A percentile compares a stretch with the other conserved stretches of the same genome.
These are phyloP conservation scores for Auricularia sp. DNA, from an alignment of 768 basidiomycete genomes.

Conservation along the genomic window DNA sequence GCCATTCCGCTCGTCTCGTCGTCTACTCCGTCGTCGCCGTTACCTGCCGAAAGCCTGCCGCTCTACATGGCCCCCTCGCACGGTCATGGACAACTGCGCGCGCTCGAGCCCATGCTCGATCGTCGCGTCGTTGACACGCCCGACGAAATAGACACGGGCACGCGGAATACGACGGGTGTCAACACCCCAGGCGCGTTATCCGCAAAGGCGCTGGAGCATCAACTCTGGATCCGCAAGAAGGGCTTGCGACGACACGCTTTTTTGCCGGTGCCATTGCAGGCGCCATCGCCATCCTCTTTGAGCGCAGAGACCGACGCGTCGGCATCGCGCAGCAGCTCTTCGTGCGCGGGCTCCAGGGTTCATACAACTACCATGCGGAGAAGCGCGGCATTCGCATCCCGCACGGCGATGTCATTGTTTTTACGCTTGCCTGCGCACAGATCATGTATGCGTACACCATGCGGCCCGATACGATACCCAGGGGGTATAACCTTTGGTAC, in stretches of 20 bases:
- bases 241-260: conserved; percentile 73
- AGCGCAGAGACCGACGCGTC: conserved; percentile 53
- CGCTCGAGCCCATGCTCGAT: neutral
- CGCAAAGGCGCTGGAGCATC: conserved; percentile 51
- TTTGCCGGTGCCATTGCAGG: conserved; percentile 71
- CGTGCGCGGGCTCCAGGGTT: conserved; percentile 85
- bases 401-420: conserved; percentile 75
- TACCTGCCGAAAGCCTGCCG: conserved; percentile 25
- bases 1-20: conserved; percentile 64
- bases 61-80: conserved; percentile 13
- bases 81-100: neutral
- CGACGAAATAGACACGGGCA: neutral
- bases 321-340: conserved; percentile 82
- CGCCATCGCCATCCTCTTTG: conserved; percentile 64
- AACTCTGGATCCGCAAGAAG: conserved; percentile 52
- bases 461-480: conserved; percentile 76
- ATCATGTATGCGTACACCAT: conserved; percentile 74
- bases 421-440: conserved; percentile 74
- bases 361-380: conserved; percentile 69
- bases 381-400: conserved; percentile 63
- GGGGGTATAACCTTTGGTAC: conserved; percentile 66
- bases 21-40: conserved; percentile 7
- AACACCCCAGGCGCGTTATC: conserved; percentile 35
- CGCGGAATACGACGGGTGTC: neutral
- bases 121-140: neutral